A percentile compares a stretch with the other conserved stretches of the same genome.
phyloP scores from a whole-genome alignment of 257 asterid species.

The Solanum tacnaense region DNA sequence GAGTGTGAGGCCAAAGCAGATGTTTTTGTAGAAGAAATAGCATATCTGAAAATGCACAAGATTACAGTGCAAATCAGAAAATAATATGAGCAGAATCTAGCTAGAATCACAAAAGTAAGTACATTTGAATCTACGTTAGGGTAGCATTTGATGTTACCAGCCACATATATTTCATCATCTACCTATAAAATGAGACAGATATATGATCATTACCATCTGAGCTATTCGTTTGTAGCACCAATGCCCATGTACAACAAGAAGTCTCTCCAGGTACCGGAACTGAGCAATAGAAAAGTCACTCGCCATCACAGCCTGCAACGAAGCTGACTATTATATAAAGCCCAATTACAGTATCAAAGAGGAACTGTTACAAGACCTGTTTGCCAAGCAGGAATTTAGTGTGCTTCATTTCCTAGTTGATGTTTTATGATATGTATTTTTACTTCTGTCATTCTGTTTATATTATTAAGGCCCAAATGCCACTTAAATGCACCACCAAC shows the following conservation, averaged over 20 bases:
- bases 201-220: slow-evolving; percentile 67
- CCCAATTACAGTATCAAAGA: slow-evolving; percentile 5
- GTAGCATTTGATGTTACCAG: not conserved
- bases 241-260: slow-evolving; percentile 93
- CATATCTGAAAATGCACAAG: slow-evolving; percentile 55
- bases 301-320: slow-evolving; percentile 97
- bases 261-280: slow-evolving; percentile 93
- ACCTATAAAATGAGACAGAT: not conserved
- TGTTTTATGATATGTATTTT: not conserved
- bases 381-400: not conserved
- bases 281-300: slow-evolving; percentile 96
- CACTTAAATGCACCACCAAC: slow-evolving; percentile 29
- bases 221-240: slow-evolving; percentile 99
- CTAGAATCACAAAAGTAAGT: not conserved
- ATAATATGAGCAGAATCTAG: not conserved
- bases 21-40: slow-evolving; percentile 97
- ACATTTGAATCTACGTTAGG: not conserved
- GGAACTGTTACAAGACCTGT: not conserved
- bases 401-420: not conserved
- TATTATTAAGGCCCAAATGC: not conserved
- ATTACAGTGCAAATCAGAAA: not conserved
- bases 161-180: not conserved
- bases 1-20: slow-evolving; percentile 92
- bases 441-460: not conserved
- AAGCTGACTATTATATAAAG: slow-evolving; percentile 22